Evolutionary conservation across 108 stramenopile genomes (phyloP), one percentile per base, ranked within the genome.

Genomic region (Ochromonas danica): DNA sequence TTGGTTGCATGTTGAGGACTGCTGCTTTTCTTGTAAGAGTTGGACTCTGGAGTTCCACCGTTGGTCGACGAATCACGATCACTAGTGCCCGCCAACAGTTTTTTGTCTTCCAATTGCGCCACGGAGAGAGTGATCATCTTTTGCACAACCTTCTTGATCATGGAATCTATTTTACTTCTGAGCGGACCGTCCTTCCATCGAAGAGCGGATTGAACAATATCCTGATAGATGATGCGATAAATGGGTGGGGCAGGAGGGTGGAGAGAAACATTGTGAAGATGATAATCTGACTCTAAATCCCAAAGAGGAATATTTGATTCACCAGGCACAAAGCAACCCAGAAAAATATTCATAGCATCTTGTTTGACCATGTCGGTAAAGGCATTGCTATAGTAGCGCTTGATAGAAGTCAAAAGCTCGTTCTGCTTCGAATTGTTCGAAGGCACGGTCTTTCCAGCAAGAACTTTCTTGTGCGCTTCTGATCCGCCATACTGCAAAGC

Each of bases 401-500:
- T 84, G 39, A 97, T 94, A 1, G 96, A 96, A 30, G 96, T 97
- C 3, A 96, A 87, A 6, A 97, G 80, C 78, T 96, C 95, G 81
- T 78, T 40, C 33, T 87, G 85, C 81, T 95, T 95, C 43, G 33
- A 1, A 38, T 0, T 10, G 22, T 1, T 17, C 1, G 3, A 2
- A 1, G 75, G 36, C 0, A 39, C 17, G 43, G 78, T 31, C 70
- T 81, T 25, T 71, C 31, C 70, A 62, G 70, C 22, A 1, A 39
- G 51, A 31, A 94, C 94, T 78, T 96, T 96, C 77, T 97, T 96
- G 82, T 99, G 95, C 1, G 98, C 96, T 65, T 97, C 98, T 39
- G 92, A 93, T n/a, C 98, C 98, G 27, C 96, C 98, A 71, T 99
- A 99, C 81, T 99, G 98, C 42, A 99, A 88, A 27, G 98, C 95